Evolutionary conservation across 2,329 filamentous ascomycete genomes (phyloP), one percentile per base, ranked within the genome.

Genomic region (Botrytis byssoidea): DNA sequence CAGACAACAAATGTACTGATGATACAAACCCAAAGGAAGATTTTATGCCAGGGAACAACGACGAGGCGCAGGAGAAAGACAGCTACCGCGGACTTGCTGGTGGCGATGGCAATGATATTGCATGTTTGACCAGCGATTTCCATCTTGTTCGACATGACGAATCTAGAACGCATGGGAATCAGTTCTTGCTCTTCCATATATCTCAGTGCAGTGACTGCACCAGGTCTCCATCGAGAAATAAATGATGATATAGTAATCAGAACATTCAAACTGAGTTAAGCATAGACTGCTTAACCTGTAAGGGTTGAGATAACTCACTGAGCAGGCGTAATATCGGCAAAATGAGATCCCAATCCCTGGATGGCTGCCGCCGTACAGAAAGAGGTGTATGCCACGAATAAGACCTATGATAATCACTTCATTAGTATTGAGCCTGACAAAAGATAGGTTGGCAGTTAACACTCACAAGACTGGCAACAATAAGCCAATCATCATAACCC

Each of bases 71-170:
- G n/a, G 18, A 71, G 59, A 9, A 71, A 71, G 20, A 64, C 60
- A 29, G 70, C 70, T n/a, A 71, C 70, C 8, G 70, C 25, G 32
- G 60, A 71, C 18, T 71, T 71, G 32, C 44, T 55, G 25, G 60
- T 65, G 32, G 35, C 59, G 16, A 71, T 65, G 18, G 60, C 70
- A 20, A 71, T 37, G 18, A 71, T 71, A 18, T 65, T 71, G 32
- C 60, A 71, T 4, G 70, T 71, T 65, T 71, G 70, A 10, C 60
- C 70, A 22, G 70, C 70, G 18, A 71, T 40, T 65, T 71, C 60
- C 70, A 71, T 71, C 44, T 71, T 65, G 12, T 64, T 71, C 18
- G 70, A 71, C 29, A 35, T 32, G 44, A 64, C 60, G 10, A 71
- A 71, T 42, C 61, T 64, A 64, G 25, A 22, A 64, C 40, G 40